Conservation (phyloP, 2,329 filamentous ascomycete genomes). For the Cladosporium sp. region DNA sequence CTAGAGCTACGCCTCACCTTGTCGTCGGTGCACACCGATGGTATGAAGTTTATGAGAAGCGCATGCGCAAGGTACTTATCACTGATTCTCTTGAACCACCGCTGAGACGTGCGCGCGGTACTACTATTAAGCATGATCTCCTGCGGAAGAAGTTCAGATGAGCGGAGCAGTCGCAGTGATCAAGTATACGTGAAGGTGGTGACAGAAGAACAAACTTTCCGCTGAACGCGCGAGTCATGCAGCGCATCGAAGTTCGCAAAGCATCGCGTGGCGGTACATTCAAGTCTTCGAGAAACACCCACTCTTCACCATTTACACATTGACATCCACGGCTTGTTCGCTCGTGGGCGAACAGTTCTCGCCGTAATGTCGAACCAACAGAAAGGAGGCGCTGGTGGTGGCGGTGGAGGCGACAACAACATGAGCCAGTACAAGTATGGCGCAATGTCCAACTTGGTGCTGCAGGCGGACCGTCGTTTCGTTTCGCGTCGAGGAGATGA, state of each 20-base stretch:
- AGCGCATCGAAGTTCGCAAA: neutral
- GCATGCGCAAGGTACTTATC: too few species aligned
- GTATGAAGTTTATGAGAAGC: too few species aligned
- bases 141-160: too few species aligned
- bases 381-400: conserved; percentile 16
- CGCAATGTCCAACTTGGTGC: conserved; percentile 94
- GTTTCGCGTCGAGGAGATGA: conserved; percentile 90
- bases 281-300: conserved; percentile 7
- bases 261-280: conserved; percentile 7
- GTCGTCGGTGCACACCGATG: too few species aligned
- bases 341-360: neutral
- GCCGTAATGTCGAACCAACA: conserved; percentile 14
- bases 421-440: conserved; percentile 37
- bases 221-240: too few species aligned
- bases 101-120: too few species aligned
- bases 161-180: too few species aligned
- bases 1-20: too few species aligned
- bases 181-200: too few species aligned
- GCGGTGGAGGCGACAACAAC: conserved; percentile 26
- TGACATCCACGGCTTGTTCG: conserved; percentile 12
- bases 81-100: too few species aligned
- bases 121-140: too few species aligned
- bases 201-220: too few species aligned
- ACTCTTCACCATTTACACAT: neutral
- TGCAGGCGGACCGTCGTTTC: conserved; percentile 98